These are phyloP conservation scores for Pulicaria dysenterica DNA, from an alignment of 129 eudicot species.

Conservation along the genomic window DNA sequence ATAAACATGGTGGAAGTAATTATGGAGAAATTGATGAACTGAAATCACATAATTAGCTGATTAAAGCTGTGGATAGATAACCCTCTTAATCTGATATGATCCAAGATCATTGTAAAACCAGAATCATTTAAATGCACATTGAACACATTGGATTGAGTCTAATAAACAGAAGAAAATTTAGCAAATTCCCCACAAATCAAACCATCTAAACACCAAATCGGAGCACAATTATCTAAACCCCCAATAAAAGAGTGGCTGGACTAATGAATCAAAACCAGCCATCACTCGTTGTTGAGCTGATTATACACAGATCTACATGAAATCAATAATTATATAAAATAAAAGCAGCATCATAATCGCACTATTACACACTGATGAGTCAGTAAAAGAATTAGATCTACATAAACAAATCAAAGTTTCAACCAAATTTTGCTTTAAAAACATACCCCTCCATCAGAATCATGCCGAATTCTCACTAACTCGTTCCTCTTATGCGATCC, in stretches of 20 bases:
- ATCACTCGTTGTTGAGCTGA: conserved; percentile 18
- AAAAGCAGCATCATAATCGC: conserved; percentile 9
- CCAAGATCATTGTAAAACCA: background rate
- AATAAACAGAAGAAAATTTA: background rate
- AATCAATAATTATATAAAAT: conserved; percentile 14
- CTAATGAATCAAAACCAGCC: background rate
- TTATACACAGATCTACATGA: conserved; percentile 33
- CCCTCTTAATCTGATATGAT: background rate
- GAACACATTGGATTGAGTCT: background rate
- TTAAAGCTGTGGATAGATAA: background rate
- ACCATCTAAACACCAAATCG: conserved; percentile 15
- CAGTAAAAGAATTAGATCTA: conserved; percentile 4
- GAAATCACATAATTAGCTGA: conserved; percentile 1
- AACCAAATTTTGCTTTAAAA: background rate
- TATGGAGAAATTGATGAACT: background rate
- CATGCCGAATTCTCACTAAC: conserved; percentile 82
- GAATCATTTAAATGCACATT: conserved; percentile 5
- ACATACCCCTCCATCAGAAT: conserved; percentile 83
- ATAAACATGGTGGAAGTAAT: background rate
- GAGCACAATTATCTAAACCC: conserved; percentile 18
- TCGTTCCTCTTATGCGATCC: conserved; percentile 89
- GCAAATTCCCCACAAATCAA: conserved; percentile 22
- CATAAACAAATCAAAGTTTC: conserved; percentile 3
- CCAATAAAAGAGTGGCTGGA: background rate
- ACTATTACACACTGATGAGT: background rate